These are phyloP conservation scores for Blastosporella zonata DNA, from an alignment of 1,284 basidiomycete species.

Conservation along the genomic window DNA sequence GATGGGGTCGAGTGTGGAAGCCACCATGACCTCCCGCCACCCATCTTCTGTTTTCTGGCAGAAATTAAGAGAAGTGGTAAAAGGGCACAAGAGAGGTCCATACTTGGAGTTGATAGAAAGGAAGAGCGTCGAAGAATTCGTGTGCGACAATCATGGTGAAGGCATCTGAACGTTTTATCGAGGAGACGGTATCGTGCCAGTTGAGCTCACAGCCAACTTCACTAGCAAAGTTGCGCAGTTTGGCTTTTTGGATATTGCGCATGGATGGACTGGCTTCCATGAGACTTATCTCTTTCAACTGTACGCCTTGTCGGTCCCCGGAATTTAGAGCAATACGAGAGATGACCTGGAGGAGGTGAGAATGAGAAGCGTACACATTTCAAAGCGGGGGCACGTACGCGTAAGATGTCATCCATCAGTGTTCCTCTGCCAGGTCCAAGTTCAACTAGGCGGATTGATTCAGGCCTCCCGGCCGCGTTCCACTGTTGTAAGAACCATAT, in stretches of 20 bases:
- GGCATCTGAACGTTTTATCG: conserved; percentile 52
- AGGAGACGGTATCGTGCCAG: conserved; percentile 79
- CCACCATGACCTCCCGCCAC: conserved; percentile 87
- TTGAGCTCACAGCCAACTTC: conserved; percentile 40
- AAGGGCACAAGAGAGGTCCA: conserved; percentile 10
- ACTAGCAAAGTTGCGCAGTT: conserved; percentile 37
- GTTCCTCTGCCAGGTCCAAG: conserved; percentile 95
- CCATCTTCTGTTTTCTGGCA: conserved; percentile 67
- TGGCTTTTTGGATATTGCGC: conserved; percentile 61
- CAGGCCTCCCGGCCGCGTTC: conserved; percentile 53
- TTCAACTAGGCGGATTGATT: conserved; percentile 76
- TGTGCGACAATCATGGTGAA: conserved; percentile 93
- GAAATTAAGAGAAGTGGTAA: conserved; percentile 2
- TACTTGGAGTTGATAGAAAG: conserved; percentile 89
- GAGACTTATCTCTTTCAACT: conserved; percentile 62
- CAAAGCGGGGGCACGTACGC: conserved; percentile 47
- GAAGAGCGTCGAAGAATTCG: conserved; percentile 97
- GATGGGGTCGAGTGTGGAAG: conserved; percentile 30
- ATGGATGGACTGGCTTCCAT: conserved; percentile 79
- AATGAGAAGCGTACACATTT: conserved; percentile 11
- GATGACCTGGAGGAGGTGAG: conserved; percentile 41
- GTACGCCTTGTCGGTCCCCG: conserved; percentile 20
- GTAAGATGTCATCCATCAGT: conserved; percentile 86
- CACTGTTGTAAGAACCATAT: conserved; percentile 87
- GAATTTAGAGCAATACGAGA: conserved; percentile 44